phyloP scores from a whole-genome alignment of 1,284 basidiomycete species.

The Quambalaria eucalypti region DNA sequence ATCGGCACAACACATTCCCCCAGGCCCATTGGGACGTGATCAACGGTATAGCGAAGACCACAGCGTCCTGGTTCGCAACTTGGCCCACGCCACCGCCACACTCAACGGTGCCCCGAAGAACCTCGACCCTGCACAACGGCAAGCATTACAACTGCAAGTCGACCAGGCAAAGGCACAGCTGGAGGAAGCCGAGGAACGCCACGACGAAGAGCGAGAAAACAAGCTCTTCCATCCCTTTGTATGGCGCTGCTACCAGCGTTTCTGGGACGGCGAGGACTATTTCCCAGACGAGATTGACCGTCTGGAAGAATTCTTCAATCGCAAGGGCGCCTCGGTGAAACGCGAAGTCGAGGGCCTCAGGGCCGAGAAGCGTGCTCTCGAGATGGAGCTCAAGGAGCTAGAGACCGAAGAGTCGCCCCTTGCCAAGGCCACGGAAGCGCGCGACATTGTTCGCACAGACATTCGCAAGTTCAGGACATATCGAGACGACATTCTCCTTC shows the following conservation, averaged over 20 bases:
- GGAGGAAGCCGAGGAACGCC: slow-evolving; percentile 12
- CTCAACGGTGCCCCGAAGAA: not conserved
- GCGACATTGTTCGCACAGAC: slow-evolving; percentile 33
- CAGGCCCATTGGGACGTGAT: not conserved
- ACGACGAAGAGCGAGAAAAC: slow-evolving; percentile 30
- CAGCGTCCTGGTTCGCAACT: not conserved
- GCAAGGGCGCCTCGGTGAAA: slow-evolving; percentile 19
- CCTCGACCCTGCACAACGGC: not conserved
- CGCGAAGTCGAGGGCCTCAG: slow-evolving; percentile 25
- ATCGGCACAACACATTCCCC: not conserved
- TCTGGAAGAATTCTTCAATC: slow-evolving; percentile 27
- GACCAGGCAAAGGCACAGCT: not conserved
- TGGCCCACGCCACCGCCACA: not conserved
- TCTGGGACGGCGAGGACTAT: slow-evolving; percentile 44
- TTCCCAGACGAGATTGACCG: slow-evolving; percentile 40
- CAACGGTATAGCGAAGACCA: not conserved
- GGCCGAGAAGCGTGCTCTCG: slow-evolving; percentile 23
- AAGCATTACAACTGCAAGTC: not conserved
- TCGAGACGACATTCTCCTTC: slow-evolving; percentile 36
- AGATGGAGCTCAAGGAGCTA: slow-evolving; percentile 19
- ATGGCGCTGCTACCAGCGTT: slow-evolving; percentile 44
- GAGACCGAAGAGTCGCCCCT: slow-evolving; percentile 31
- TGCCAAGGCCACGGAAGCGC: slow-evolving; percentile 26
- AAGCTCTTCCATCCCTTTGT: slow-evolving; percentile 42
- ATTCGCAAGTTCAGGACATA: slow-evolving; percentile 39